These are phyloP conservation scores for Ricinus communis DNA, from an alignment of 345 rosid genomes.

Conservation along the genomic window DNA sequence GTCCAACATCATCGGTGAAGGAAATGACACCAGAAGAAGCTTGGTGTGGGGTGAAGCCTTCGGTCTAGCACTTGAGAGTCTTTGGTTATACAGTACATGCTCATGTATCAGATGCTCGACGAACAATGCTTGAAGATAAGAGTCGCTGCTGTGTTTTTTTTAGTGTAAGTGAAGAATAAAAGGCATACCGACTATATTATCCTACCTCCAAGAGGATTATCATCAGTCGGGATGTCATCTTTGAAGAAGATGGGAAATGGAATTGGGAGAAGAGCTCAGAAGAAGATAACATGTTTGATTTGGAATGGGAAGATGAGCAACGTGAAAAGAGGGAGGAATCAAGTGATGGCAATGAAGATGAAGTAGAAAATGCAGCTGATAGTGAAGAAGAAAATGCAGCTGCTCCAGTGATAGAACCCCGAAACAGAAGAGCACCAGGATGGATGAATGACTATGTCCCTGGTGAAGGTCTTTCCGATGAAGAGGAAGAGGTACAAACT, in stretches of 20 bases:
- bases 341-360: neutral
- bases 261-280: neutral
- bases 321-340: neutral
- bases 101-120: neutral
- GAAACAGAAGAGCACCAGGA: neutral
- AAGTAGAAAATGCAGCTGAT: neutral
- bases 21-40: neutral
- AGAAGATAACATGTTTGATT: neutral
- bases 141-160: neutral
- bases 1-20: neutral
- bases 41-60: neutral
- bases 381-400: neutral
- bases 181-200: constrained; percentile 3
- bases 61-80: neutral
- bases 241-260: neutral
- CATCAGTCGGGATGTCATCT: neutral
- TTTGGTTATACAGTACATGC: neutral
- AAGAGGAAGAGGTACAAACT: neutral
- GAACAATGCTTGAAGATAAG: constrained; percentile 4
- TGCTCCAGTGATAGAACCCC: neutral
- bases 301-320: neutral
- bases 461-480: constrained; percentile 14
- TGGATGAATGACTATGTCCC: neutral
- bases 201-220: neutral
- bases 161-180: neutral